Evolutionary conservation across 257 asterid genomes (phyloP), one percentile per base, ranked within the genome.

Genomic region (Eucommia ulmoides): DNA sequence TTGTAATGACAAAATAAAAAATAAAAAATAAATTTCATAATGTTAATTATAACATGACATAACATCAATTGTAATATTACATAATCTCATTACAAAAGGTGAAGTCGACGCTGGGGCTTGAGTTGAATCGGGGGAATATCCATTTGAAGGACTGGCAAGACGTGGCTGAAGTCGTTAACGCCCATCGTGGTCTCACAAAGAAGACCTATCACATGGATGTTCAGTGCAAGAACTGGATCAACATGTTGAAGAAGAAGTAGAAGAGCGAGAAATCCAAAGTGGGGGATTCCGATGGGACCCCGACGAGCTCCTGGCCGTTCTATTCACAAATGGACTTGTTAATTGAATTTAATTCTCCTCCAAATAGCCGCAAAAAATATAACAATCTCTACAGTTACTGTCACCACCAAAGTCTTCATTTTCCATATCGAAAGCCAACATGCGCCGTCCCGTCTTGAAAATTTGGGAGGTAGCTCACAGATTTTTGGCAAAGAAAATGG

Each of bases 61-160:
- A n/a, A n/a, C n/a, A n/a, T n/a, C n/a, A n/a, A n/a, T n/a, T n/a
- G n/a, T n/a, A n/a, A n/a, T n/a, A n/a, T n/a, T n/a, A n/a, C n/a
- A n/a, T n/a, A n/a, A n/a, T n/a, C n/a, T n/a, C n/a, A n/a, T n/a
- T n/a, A n/a, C n/a, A n/a, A n/a, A n/a, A n/a, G n/a, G n/a, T n/a
- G n/a, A n/a, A 3, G 48, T 42, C 20, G 48, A 42, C 48, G 48
- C 48, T 16, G n/a, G 48, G 48, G 48, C 15, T 42, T 2, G 20
- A 42, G 20, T 21, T 42, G 6, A 42, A 42, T 16, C 8, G 48
- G 7, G 48, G 48, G 1, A 42, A 42, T 21, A 19, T 42, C 48
- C 48, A 21, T 15, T 21, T 16, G 19, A 42, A 42, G 15, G 48
- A 42, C 48, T 42, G 48, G 48, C 48, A 42, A 42, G 48, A 9